These are phyloP conservation scores for Talaromyces wortmannii DNA, from an alignment of 495 filamentous ascomycete species.

Conservation along the genomic window DNA sequence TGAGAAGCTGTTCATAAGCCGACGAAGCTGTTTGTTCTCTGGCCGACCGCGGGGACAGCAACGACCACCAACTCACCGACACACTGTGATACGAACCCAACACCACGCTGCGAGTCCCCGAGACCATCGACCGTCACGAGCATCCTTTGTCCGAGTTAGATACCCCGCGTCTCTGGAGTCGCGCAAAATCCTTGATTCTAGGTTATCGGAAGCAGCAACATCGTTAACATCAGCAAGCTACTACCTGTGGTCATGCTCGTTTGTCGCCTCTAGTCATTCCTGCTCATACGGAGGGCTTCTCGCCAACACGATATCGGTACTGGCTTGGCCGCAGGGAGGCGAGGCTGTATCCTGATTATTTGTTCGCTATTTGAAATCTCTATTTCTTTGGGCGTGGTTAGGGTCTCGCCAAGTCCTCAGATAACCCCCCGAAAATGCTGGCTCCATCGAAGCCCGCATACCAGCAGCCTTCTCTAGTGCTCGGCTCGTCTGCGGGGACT, in stretches of 20 bases:
- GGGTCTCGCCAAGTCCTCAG: no score
- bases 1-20: no score
- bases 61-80: no score
- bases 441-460: background rate
- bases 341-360: background rate
- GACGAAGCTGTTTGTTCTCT: no score
- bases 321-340: background rate
- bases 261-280: background rate
- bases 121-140: no score
- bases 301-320: background rate
- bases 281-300: background rate
- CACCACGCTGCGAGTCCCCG: no score
- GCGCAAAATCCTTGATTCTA: no score
- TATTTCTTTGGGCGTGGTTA: background rate
- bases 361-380: background rate
- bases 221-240: background rate
- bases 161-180: no score
- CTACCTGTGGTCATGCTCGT: background rate
- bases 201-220: no score
- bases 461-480: background rate
- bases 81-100: no score
- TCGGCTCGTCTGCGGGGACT: slow-evolving; percentile 24
- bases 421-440: background rate
- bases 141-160: no score
- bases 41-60: no score